These are phyloP conservation scores for Apophysomyces sp. DNA, from an alignment of 371 early-diverging fungal species.

Conservation along the genomic window DNA sequence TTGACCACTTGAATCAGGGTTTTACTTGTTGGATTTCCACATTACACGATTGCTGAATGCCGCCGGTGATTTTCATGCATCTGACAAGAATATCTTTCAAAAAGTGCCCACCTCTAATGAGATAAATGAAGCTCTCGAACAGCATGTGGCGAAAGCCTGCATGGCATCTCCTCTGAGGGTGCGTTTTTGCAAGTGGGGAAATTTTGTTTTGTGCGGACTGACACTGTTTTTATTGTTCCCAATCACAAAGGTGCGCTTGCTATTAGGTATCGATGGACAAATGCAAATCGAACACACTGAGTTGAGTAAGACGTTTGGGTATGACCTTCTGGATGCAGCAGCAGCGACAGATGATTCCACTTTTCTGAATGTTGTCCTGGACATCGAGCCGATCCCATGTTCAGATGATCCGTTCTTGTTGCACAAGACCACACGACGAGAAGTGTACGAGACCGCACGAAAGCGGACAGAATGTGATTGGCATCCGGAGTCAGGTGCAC, in stretches of 20 bases:
- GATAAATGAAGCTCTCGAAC: constrained; percentile 23
- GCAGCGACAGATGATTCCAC: constrained; percentile 1
- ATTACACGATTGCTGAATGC: constrained; percentile 15
- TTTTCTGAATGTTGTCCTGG: constrained; percentile 30
- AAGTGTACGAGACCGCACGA: constrained; percentile 51
- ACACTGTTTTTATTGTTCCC: too few relatives aligned
- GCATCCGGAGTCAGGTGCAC: constrained; percentile 18
- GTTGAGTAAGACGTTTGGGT: constrained; percentile 16
- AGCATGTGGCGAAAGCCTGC: constrained; percentile 24
- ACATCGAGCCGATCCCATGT: constrained; percentile 28
- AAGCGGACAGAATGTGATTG: constrained; percentile 32
- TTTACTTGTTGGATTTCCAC: constrained; percentile 37
- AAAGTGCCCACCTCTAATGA: constrained; percentile 31
- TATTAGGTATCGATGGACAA: constrained; percentile 34
- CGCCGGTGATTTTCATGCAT: constrained; percentile 16
- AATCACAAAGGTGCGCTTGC: constrained; percentile 51
- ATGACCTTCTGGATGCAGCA: neutral
- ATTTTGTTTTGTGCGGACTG: too few relatives aligned
- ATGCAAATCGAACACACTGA: constrained; percentile 42
- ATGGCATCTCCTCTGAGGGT: constrained; percentile 41
- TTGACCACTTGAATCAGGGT: constrained; percentile 9
- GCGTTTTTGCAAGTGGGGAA: neutral
- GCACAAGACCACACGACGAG: constrained; percentile 61
- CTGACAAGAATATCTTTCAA: constrained; percentile 11
- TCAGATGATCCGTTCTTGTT: constrained; percentile 40